Conservation (phyloP, 805 yeast species). For the Kodamaea sagamina region DNA sequence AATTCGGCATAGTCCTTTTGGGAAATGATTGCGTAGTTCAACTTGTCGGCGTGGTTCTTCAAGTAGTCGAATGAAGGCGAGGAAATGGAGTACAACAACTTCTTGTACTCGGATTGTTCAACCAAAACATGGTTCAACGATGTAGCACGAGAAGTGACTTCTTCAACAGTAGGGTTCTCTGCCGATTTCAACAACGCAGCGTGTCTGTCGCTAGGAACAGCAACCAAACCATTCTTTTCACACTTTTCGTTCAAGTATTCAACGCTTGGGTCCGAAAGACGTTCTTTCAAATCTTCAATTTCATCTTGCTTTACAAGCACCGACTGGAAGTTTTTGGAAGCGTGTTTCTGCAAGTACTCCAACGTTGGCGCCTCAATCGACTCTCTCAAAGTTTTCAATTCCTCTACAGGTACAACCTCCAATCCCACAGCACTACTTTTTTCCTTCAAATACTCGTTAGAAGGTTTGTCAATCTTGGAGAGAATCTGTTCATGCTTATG, state of each 20-base stretch:
- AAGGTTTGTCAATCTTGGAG: conserved; percentile 13
- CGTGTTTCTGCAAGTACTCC: conserved; percentile 14
- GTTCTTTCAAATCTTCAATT: conserved; percentile 17
- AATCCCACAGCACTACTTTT: conserved; percentile 11
- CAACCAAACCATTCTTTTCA: conserved; percentile 3
- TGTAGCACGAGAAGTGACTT: conserved; percentile 27
- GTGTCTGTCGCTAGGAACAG: conserved; percentile 9
- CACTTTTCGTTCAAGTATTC: conserved; percentile 5
- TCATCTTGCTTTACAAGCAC: conserved; percentile 17
- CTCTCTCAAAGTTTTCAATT: conserved; percentile 23
- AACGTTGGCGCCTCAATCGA: conserved; percentile 17
- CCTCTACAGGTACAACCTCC: conserved; percentile 13
- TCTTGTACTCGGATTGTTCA: conserved; percentile 15
- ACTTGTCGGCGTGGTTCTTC: conserved; percentile 22
- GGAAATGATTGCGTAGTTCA: conserved; percentile 14
- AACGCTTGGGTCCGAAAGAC: neutral
- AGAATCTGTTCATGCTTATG: conserved; percentile 16
- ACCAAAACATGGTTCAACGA: conserved; percentile 13
- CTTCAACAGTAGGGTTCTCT: conserved; percentile 31
- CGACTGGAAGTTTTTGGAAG: conserved; percentile 2
- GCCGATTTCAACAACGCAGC: conserved; percentile 16
- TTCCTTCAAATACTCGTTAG: conserved; percentile 14
- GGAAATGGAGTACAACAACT: conserved; percentile 14
- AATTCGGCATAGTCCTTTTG: conserved; percentile 18
- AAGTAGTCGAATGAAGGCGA: conserved; percentile 34